phyloP scores from a whole-genome alignment of 2,329 filamentous ascomycete species.

The Colletotrichum trifolii region DNA sequence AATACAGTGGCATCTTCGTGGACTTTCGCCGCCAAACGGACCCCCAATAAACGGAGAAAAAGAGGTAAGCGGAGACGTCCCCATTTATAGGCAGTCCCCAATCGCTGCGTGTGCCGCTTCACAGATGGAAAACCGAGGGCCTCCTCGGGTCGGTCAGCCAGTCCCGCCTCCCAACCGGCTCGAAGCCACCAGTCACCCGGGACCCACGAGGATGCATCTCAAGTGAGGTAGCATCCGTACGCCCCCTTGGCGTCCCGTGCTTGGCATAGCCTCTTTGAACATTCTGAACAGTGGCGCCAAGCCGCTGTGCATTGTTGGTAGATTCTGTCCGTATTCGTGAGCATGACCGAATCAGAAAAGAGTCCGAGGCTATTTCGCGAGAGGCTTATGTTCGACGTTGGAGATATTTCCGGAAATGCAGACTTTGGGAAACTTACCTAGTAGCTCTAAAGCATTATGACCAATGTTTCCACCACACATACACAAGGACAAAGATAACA shows the following conservation, averaged over 20 bases:
- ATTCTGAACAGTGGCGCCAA: background rate
- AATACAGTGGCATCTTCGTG: too few relatives aligned
- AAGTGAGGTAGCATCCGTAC: background rate
- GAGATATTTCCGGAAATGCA: too few relatives aligned
- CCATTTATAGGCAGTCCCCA: background rate
- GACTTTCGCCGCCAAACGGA: too few relatives aligned
- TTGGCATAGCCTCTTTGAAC: constrained; percentile 4
- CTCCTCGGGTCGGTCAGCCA: background rate
- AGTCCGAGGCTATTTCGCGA: too few relatives aligned
- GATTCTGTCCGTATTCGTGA: background rate
- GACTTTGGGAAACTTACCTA: too few relatives aligned
- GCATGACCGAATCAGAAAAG: background rate
- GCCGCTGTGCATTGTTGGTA: background rate
- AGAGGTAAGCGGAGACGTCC: too few relatives aligned
- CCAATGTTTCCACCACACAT: too few relatives aligned
- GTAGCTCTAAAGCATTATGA: too few relatives aligned
- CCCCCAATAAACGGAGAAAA: too few relatives aligned
- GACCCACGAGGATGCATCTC: background rate
- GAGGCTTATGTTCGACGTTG: too few relatives aligned
- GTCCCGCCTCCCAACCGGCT: background rate
- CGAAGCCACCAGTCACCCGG: constrained; percentile 13
- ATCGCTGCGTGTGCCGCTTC: background rate
- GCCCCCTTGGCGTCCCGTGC: constrained; percentile 6
- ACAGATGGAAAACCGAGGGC: background rate
- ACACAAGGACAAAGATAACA: background rate